Conservation (phyloP, 2,329 filamentous ascomycete species). For the Didymella lethalis region DNA sequence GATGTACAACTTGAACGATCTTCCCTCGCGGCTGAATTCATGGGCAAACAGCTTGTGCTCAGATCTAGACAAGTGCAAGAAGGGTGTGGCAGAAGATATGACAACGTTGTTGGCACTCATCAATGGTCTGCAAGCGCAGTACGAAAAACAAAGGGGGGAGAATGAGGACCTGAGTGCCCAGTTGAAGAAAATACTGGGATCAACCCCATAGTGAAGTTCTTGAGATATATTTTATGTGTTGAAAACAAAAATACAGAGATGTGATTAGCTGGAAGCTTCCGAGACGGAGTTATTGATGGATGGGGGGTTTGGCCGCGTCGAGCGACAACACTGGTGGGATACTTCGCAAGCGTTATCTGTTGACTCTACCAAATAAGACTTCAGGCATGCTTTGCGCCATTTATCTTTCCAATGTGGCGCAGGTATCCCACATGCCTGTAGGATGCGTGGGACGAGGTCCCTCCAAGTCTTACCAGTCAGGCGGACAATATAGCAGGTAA, state of each 20-base stretch:
- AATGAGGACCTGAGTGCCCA: background rate
- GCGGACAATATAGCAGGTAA: no score
- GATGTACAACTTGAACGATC: background rate
- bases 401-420: background rate
- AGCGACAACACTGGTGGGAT: no score
- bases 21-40: background rate
- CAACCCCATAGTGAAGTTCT: background rate
- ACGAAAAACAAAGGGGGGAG: background rate
- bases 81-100: background rate
- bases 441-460: background rate
- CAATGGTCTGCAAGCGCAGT: background rate
- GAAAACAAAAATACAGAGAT: background rate
- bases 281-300: no score
- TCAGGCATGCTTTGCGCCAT: no score
- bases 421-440: no score
- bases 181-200: background rate
- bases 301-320: no score
- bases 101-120: background rate
- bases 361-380: no score
- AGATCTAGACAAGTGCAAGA: background rate
- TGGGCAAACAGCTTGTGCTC: background rate
- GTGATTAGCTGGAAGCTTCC: background rate
- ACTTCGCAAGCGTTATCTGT: no score
- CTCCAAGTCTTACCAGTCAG: no score
- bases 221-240: background rate